Evolutionary conservation across 441 rosid genomes (phyloP), one percentile per base, ranked within the genome.

Genomic region (Croton setiger): DNA sequence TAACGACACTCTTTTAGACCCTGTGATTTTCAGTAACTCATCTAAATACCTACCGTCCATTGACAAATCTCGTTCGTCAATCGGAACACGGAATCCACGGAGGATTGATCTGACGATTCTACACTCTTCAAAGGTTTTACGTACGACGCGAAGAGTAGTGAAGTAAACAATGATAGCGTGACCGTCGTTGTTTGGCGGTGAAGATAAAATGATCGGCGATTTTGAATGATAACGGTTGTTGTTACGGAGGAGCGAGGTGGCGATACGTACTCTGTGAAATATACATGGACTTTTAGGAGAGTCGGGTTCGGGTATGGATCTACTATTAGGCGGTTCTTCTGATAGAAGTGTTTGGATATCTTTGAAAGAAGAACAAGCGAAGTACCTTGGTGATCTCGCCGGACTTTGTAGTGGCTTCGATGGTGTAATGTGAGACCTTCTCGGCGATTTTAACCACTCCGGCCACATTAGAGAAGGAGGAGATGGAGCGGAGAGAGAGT

Each of bases 51-150:
- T 75, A 0, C 75, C 60, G 49, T 92, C 93, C 93, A 92, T 83
- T 5, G 90, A 82, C 68, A 92, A 57, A 75, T 90, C 96, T 2
- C 92, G 86, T 62, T 92, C 96, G 83, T 92, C 96, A 41, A 87
- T 69, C 2, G 81, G 80, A 74, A 83, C 83, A 1, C 83, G 76
- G 60, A 72, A 63, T 6, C 78, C 88, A 0, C 81, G 88, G 57
- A 92, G 89, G 75, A 92, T 89, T 3, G 93, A 87, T 66, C 88
- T 63, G 67, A 90, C 88, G 37, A 76, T n/a, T 66, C 81, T 67
- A 78, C 94, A 90, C 51, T 90, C 96, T 61, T 88, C 90, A 74
- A 72, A 90, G 23, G 98, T 90, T 72, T 64, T 77, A 14, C 98
- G 85, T n/a, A 92, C 78, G n/a, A 90, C 75, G 54, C 85, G 83